Evolutionary conservation across 768 basidiomycete species (phyloP).

Genomic region (Favolaschia claudopus): DNA sequence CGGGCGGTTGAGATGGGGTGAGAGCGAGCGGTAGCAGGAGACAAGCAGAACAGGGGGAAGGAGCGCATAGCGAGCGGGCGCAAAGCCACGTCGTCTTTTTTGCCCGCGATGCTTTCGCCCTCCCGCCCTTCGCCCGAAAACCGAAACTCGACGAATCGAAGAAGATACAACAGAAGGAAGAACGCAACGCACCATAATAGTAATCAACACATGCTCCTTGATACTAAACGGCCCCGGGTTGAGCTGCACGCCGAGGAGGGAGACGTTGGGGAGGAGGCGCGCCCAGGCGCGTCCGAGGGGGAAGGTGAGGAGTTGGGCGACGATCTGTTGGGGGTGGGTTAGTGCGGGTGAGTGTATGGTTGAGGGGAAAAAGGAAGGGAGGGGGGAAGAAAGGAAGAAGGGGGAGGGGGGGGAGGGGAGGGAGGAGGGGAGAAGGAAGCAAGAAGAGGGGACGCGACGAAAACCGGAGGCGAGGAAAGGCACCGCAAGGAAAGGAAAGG

Average conservation of each 20-base stretch:
- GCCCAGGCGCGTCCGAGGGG: slow-evolving; percentile 72
- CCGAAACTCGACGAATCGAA: too few species aligned
- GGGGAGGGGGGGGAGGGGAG: neutral
- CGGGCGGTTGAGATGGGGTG: too few species aligned
- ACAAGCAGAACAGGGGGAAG: too few species aligned
- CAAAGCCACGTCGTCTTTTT: too few species aligned
- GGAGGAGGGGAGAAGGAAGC: neutral
- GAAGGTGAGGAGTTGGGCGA: slow-evolving; percentile 75
- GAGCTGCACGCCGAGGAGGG: slow-evolving; percentile 56
- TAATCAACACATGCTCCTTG: slow-evolving; percentile 76
- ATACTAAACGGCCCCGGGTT: slow-evolving; percentile 78
- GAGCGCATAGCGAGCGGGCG: too few species aligned
- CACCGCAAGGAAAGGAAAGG: neutral
- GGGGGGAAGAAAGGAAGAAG: neutral
- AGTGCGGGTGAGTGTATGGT: too few species aligned
- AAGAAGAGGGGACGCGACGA: neutral
- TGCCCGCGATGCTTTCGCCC: too few species aligned
- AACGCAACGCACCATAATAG: too few species aligned
- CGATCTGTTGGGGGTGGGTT: slow-evolving; percentile 47
- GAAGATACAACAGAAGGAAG: too few species aligned
- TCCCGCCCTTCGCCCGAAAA: too few species aligned
- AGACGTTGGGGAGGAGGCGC: slow-evolving; percentile 58
- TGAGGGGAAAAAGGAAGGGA: neutral
- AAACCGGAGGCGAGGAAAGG: neutral
- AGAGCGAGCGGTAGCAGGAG: too few species aligned